These are phyloP conservation scores for Pyrenochaeta sp. DNA, from an alignment of 2,329 filamentous ascomycete genomes.

Conservation along the genomic window DNA sequence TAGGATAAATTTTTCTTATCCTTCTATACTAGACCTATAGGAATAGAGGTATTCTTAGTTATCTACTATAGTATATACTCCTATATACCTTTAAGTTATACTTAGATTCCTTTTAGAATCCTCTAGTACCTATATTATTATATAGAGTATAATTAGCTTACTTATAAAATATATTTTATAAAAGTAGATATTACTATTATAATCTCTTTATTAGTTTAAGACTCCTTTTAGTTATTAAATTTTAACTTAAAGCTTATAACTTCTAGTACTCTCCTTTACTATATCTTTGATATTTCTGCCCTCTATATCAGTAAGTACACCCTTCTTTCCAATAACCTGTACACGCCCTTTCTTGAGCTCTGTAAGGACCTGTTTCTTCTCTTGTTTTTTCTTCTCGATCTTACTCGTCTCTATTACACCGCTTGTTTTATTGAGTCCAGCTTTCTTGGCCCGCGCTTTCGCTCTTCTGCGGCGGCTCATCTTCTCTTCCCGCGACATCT, in stretches of 20 bases:
- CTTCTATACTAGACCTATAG: no score
- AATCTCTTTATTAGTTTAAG: no score
- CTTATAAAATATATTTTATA: no score
- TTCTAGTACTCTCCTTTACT: conserved; percentile 38
- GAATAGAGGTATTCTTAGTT: no score
- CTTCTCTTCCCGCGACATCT: conserved; percentile 90
- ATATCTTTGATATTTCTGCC: conserved; percentile 71
- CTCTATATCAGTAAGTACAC: conserved; percentile 82
- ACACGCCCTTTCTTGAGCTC: conserved; percentile 85
- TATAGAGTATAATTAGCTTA: no score
- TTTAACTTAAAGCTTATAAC: conserved; percentile 42
- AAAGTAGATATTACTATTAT: no score
- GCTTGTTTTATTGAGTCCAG: conserved; percentile 60
- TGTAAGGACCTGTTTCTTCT: conserved; percentile 67
- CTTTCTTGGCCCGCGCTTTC: conserved; percentile 85
- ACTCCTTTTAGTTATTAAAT: no score
- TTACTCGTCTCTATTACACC: conserved; percentile 44
- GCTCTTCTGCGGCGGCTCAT: conserved; percentile 76
- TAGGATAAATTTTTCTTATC: no score
- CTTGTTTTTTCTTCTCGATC: conserved; percentile 68
- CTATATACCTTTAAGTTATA: no score
- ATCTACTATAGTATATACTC: no score
- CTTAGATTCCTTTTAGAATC: no score
- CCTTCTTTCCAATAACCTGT: conserved; percentile 90
- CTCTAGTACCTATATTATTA: no score